A percentile compares a stretch with the other conserved stretches of the same genome.
Evolutionary conservation across 1,284 basidiomycete genomes (phyloP).

Genomic region (Salmacisia buchloeana): DNA sequence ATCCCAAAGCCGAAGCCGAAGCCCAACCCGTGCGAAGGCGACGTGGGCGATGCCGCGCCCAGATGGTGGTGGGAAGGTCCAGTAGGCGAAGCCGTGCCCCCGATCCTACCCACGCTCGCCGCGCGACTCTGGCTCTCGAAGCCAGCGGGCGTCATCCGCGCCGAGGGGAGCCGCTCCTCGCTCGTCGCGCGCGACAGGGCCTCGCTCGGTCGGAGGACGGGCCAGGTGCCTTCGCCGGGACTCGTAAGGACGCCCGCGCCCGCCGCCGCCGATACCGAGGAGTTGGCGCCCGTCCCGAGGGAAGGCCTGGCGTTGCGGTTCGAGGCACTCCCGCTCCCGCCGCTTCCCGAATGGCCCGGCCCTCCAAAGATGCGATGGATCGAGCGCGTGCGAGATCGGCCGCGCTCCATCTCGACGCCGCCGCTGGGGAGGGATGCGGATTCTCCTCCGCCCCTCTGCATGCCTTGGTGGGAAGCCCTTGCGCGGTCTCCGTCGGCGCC

Average conservation of each 20-base stretch:
- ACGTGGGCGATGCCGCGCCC: background rate
- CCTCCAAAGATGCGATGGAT: background rate
- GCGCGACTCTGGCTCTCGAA: background rate
- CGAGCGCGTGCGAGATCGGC: background rate
- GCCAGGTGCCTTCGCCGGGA: constrained; percentile 1
- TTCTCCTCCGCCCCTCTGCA: background rate
- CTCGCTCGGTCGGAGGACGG: background rate
- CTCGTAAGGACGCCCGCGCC: background rate
- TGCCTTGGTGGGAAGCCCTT: background rate
- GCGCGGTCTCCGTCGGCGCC: background rate
- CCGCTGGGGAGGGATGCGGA: background rate
- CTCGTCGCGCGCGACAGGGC: constrained; percentile 1
- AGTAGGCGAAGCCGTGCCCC: background rate
- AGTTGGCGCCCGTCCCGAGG: too few species aligned
- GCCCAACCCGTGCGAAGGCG: background rate
- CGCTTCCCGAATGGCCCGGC: background rate
- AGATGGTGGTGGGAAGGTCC: too few species aligned
- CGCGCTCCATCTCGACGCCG: background rate
- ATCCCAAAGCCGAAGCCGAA: background rate
- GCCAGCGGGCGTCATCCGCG: background rate
- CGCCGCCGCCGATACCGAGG: too few species aligned
- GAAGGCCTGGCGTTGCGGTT: too few species aligned
- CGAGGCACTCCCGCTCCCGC: too few species aligned
- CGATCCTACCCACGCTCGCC: background rate
- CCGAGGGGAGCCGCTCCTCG: background rate